Evolutionary conservation across 495 filamentous ascomycete species (phyloP).

Genomic region (Penicillium tannophilum): DNA sequence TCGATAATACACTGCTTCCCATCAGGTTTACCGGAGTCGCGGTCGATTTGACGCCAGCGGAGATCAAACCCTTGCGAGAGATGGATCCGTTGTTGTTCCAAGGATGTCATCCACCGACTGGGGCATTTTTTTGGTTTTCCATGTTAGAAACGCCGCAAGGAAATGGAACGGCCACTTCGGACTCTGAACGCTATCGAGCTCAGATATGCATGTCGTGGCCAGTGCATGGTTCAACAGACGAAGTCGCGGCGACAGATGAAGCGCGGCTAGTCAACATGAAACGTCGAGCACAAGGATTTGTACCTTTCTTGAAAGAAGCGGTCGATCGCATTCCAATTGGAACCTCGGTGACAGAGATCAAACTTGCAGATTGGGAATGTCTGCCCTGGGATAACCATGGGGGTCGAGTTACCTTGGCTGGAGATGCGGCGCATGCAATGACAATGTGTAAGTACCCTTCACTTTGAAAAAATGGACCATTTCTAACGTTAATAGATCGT

Average conservation of each 20-base stretch:
- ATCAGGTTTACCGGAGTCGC: constrained; percentile 34
- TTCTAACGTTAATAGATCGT: constrained; percentile 29
- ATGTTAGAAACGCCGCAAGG: constrained; percentile 38
- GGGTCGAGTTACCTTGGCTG: constrained; percentile 53
- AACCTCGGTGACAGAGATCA: constrained; percentile 50
- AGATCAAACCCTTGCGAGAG: constrained; percentile 43
- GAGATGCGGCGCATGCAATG: constrained; percentile 67
- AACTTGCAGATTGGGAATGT: constrained; percentile 53
- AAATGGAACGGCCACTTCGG: constrained; percentile 17
- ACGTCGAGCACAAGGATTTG: constrained; percentile 49
- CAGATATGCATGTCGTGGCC: constrained; percentile 39
- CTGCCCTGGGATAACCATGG: constrained; percentile 47
- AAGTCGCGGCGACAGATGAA: constrained; percentile 37
- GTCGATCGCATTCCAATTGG: constrained; percentile 42
- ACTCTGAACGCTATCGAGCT: constrained; percentile 20
- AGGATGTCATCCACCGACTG: constrained; percentile 55
- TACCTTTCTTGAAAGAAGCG: constrained; percentile 49
- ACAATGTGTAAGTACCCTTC: constrained; percentile 50
- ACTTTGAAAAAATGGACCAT: background rate
- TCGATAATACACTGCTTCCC: constrained; percentile 21
- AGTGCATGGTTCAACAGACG: constrained; percentile 24
- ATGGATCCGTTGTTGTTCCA: constrained; percentile 64
- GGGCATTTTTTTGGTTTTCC: constrained; percentile 56
- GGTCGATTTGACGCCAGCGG: constrained; percentile 26
- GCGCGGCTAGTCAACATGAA: constrained; percentile 54